These are phyloP conservation scores for Oryza meridionalis DNA, from an alignment of 176 grass and related monocot species.

Conservation along the genomic window DNA sequence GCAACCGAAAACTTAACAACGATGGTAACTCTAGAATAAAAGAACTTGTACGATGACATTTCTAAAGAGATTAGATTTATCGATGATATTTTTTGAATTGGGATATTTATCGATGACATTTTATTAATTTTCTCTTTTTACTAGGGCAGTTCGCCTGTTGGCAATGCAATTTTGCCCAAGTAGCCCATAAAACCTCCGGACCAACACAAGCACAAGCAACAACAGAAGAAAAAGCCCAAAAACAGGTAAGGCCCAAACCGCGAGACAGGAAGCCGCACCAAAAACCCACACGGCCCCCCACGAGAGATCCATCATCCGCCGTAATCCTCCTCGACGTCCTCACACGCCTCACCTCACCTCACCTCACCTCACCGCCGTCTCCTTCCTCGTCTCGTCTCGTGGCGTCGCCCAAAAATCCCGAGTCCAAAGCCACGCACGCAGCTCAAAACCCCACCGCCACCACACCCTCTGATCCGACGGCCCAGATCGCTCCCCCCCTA, in stretches of 20 bases:
- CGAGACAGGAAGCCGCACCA: background rate
- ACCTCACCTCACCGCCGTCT: background rate
- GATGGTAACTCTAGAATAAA: too few species aligned
- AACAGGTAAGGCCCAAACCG: background rate
- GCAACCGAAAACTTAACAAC: too few species aligned
- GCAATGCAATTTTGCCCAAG: too few species aligned
- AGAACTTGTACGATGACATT: too few species aligned
- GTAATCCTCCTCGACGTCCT: constrained; percentile 31
- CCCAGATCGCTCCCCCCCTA: constrained; percentile 13
- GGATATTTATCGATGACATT: too few species aligned
- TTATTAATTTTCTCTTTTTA: too few species aligned
- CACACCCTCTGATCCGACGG: constrained; percentile 52
- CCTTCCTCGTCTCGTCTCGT: background rate
- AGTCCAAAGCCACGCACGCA: background rate
- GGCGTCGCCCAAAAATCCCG: constrained; percentile 12
- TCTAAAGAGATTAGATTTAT: too few species aligned
- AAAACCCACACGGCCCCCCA: constrained; percentile 10
- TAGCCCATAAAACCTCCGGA: too few species aligned
- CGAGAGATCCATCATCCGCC: background rate
- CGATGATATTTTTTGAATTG: too few species aligned
- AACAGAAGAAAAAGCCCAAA: background rate
- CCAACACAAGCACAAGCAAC: too few species aligned
- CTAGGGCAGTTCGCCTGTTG: too few species aligned
- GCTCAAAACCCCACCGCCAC: constrained; percentile 6
- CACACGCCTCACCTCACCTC: background rate